Conservation (phyloP, 805 yeast species). For the Sungouiozyma intestinalis region DNA sequence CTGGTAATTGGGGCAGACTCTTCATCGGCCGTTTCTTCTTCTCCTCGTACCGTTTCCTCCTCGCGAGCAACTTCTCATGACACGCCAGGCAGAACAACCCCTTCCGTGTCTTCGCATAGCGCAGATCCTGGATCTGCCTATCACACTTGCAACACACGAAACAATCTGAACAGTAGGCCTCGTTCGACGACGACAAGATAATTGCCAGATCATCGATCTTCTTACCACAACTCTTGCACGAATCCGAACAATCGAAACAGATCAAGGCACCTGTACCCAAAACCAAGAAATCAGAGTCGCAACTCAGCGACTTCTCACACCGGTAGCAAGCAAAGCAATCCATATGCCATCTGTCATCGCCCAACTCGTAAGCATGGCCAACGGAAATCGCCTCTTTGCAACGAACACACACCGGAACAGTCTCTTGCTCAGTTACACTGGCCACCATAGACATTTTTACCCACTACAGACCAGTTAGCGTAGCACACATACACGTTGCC, state of each 20-base stretch:
- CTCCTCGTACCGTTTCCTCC: slow-evolving; percentile 44
- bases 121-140: slow-evolving; percentile 73
- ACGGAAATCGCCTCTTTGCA: slow-evolving; percentile 55
- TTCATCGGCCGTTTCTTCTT: slow-evolving; percentile 21
- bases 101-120: slow-evolving; percentile 87
- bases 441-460: neutral
- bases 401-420: slow-evolving; percentile 29
- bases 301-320: slow-evolving; percentile 68
- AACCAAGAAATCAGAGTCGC: slow-evolving; percentile 82
- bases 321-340: slow-evolving; percentile 85
- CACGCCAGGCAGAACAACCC: slow-evolving; percentile 92
- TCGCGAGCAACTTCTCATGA: slow-evolving; percentile 74
- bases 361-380: slow-evolving; percentile 92
- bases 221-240: slow-evolving; percentile 76
- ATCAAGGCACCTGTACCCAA: slow-evolving; percentile 87
- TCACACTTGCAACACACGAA: slow-evolving; percentile 88
- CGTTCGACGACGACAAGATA: slow-evolving; percentile 73
- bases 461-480: neutral
- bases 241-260: slow-evolving; percentile 87
- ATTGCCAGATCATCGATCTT: slow-evolving; percentile 93
- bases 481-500: no score
- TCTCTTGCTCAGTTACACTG: neutral
- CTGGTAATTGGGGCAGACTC: slow-evolving; percentile 13
- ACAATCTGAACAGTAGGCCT: slow-evolving; percentile 87
- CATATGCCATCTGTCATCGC: slow-evolving; percentile 93